These are phyloP conservation scores for Enterocytospora artemiae DNA, from an alignment of 371 early-diverging fungal genomes.

Conservation along the genomic window DNA sequence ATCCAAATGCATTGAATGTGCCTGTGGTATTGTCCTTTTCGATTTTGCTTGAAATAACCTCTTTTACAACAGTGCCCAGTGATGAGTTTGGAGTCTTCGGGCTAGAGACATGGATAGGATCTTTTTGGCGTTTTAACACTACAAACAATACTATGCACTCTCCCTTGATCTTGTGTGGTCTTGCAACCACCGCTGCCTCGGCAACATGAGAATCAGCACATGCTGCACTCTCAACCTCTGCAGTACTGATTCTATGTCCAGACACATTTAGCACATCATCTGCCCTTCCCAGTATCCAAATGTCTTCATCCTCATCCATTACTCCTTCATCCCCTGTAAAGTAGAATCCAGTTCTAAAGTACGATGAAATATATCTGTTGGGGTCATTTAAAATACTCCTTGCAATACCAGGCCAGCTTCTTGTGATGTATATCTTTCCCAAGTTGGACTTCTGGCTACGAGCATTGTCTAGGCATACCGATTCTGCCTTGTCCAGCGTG, in stretches of 20 bases:
- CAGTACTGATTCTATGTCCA: constrained; percentile 84
- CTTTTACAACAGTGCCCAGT: no score
- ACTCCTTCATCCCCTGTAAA: constrained; percentile 64
- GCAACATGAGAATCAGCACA: constrained; percentile 67
- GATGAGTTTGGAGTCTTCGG: no score
- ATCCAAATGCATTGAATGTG: no score
- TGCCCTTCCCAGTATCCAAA: constrained; percentile 73
- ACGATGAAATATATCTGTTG: constrained; percentile 73
- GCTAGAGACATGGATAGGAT: no score
- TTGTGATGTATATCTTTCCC: constrained; percentile 75
- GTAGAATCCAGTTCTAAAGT: constrained; percentile 70
- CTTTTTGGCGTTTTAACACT: constrained; percentile 59
- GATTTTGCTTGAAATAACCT: no score
- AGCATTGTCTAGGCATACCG: constrained; percentile 1
- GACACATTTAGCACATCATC: constrained; percentile 93
- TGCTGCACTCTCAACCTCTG: constrained; percentile 81
- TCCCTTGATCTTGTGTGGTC: constrained; percentile 79
- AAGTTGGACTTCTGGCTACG: no score
- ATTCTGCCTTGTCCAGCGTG: not conserved
- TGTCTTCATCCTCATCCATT: constrained; percentile 73
- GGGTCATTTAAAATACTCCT: constrained; percentile 77
- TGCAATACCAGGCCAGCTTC: constrained; percentile 85
- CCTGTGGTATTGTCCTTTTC: no score
- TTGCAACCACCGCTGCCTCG: constrained; percentile 83
- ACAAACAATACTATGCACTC: constrained; percentile 61